Conservation (phyloP, 1,139 yeast genomes). For the Hyphopichia fennica region DNA sequence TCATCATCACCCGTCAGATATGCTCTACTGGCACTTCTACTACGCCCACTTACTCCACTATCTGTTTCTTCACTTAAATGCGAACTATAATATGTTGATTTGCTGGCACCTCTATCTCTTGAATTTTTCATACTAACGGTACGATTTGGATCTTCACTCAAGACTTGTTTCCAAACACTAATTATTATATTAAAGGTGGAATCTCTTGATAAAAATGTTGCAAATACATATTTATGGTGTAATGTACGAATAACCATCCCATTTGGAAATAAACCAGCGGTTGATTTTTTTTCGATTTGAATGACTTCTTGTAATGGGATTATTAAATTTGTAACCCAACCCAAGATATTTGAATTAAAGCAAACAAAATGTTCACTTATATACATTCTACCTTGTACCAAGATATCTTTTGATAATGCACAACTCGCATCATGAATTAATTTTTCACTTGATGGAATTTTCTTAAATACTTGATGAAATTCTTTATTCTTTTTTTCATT, state of each 20-base stretch:
- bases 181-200: constrained; percentile 60
- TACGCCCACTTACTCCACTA: constrained; percentile 6
- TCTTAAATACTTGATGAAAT: constrained; percentile 62
- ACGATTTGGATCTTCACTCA: constrained; percentile 25
- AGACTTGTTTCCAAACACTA: constrained; percentile 57
- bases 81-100: constrained; percentile 3
- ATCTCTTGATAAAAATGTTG: constrained; percentile 70
- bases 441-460: constrained; percentile 51
- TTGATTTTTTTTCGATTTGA: constrained; percentile 68
- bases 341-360: constrained; percentile 72
- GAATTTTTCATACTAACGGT: constrained; percentile 6
- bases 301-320: constrained; percentile 70
- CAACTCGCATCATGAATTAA: constrained; percentile 68
- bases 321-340: constrained; percentile 68
- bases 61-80: constrained; percentile 7
- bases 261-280: constrained; percentile 74
- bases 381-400: constrained; percentile 71
- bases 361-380: constrained; percentile 59
- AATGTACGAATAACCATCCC: constrained; percentile 71
- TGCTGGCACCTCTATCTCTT: not conserved
- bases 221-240: constrained; percentile 71
- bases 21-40: not conserved
- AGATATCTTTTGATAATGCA: constrained; percentile 69
- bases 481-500: constrained; percentile 54
- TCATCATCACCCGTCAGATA: not conserved